Percentiles rank a stretch among this genome's conserved stretches.
These are phyloP conservation scores for Cytospora piceae DNA, from an alignment of 2,329 filamentous ascomycete genomes.

Conservation along the genomic window DNA sequence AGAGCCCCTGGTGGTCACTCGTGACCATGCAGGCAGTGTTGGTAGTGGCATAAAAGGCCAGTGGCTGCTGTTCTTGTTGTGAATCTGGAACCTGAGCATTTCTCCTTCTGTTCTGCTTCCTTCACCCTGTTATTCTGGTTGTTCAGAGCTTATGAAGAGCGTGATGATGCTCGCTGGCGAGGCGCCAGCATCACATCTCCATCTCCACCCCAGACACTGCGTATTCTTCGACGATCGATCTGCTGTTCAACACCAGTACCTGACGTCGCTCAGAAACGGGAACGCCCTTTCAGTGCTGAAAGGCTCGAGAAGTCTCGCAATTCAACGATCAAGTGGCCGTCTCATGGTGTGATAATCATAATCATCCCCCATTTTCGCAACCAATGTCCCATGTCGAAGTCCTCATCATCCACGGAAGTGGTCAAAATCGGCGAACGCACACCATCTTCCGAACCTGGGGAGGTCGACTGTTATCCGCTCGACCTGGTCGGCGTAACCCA, in stretches of 20 bases:
- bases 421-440: conserved; percentile 20
- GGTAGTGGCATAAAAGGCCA: conserved; percentile 9
- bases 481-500: conserved; percentile 15
- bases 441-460: not conserved
- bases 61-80: conserved; percentile 1
- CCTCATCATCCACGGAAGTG: not conserved
- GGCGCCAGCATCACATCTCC: not conserved
- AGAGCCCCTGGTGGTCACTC: conserved; percentile 4
- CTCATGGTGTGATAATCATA: not conserved
- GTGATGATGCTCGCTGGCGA: not conserved
- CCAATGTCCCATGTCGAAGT: conserved; percentile 1
- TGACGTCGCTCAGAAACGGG: not conserved
- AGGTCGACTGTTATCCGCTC: conserved; percentile 27
- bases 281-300: not conserved
- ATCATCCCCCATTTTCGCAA: not conserved
- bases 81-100: not conserved
- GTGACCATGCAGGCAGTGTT: not conserved
- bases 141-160: not conserved
- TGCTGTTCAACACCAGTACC: not conserved
- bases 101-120: not conserved
- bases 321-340: not conserved
- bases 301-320: not conserved
- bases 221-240: not conserved
- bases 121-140: not conserved
- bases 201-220: not conserved